Base-by-base conservation (phyloP, 768 basidiomycete genomes). In the Auricularia sp. region DNA sequence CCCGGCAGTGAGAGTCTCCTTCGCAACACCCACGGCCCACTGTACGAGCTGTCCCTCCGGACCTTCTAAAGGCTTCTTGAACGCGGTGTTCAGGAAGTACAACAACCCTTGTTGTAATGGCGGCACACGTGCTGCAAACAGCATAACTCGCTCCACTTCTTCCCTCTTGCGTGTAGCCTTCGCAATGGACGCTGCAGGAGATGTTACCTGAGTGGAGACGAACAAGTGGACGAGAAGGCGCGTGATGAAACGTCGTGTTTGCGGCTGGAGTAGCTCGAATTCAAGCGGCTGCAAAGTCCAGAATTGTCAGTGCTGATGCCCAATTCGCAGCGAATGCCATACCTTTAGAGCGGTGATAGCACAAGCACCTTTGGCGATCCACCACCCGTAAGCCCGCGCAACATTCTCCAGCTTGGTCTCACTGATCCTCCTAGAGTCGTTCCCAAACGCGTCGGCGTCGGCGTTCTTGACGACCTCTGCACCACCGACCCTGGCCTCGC, bases 331-430 rank as follows among this genome's bases (percentile, higher is more conserved):
- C 29, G n/a, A 21, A 29, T 34, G 59, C 67, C 74, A 65, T 65
- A 95, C 95, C 84, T 98, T 98, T 64, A 98, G 77, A 7, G 97
- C 83, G 0, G 83, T 80, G 58, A 98, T 76, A 29, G 85, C 80
- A 35, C 90, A 78, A 11, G 83, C 85, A 67, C 89, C 91, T 73
- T 93, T 93, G 3, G 92, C 90, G 51, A 97, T 83, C 85, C 92
- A 93, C 93, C 95, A 99, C 1, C 85, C 94, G 68, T 92, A 92
- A 5, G 89, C 89, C 69, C 82, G 85, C 13, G 95, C 94, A 4
- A 94, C 77, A 70, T 98, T 95, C 39, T 73, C 76, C 63, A 85
- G 73, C 63, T 87, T 83, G 21, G 82, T 78, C 3, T 79, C 74
- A 11, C 88, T 85, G 65, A 90, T 79, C 7, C 56, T 65, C 3